These are phyloP conservation scores for Mortierella sp. DNA, from an alignment of 371 early-diverging fungal species.

Conservation along the genomic window DNA sequence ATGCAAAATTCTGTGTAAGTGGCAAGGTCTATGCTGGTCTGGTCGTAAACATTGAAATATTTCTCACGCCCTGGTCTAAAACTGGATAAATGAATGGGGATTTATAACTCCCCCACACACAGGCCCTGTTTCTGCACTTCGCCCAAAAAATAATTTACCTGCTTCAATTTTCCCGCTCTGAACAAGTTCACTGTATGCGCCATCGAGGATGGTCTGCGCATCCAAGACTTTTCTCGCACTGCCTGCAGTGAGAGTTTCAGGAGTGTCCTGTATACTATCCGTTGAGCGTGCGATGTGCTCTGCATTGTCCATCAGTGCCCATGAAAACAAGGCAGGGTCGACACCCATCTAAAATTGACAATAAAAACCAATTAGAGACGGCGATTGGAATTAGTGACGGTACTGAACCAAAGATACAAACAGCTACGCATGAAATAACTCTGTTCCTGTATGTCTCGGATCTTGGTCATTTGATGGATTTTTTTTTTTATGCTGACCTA, in stretches of 20 bases:
- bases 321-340: constrained; percentile 72
- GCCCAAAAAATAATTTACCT: constrained; percentile 43
- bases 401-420: background rate
- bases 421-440: background rate
- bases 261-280: constrained; percentile 19
- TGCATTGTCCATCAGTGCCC: constrained; percentile 81
- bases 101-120: background rate
- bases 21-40: background rate
- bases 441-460: constrained; percentile 3
- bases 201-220: constrained; percentile 71
- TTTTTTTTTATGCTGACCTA: background rate
- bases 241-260: background rate
- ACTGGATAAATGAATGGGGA: background rate
- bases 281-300: constrained; percentile 66
- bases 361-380: background rate
- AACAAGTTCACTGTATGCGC: constrained; percentile 68
- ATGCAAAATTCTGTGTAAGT: constrained; percentile 2
- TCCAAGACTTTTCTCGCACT: constrained; percentile 47
- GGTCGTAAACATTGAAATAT: background rate
- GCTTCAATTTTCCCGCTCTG: constrained; percentile 72
- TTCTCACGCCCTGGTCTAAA: constrained; percentile 1
- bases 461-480: background rate
- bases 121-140: background rate
- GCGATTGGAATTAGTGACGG: too few species aligned
- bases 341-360: constrained; percentile 51